Evolutionary conservation across 176 grass and related monocot genomes (phyloP).

Genomic region (Bonia amplexicaulis): DNA sequence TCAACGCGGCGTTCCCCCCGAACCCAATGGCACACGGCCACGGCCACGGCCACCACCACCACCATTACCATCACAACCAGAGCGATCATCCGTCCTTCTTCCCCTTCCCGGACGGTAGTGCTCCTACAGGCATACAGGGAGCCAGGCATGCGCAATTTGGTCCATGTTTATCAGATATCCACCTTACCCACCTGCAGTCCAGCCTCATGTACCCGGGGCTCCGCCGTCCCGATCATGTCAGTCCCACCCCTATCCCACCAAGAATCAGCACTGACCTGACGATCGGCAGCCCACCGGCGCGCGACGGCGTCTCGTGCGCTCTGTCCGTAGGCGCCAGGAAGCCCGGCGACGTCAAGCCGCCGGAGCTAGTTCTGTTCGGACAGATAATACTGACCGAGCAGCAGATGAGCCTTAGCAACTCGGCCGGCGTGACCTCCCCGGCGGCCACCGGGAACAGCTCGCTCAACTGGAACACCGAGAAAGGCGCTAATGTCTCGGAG

Average conservation of each 20-base stretch:
- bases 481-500: constrained; percentile 49
- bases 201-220: constrained; percentile 38
- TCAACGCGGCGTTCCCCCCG: constrained; percentile 28
- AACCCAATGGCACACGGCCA: constrained; percentile 28
- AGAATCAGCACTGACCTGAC: constrained; percentile 47
- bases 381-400: constrained; percentile 71
- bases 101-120: constrained; percentile 41
- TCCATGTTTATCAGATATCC: constrained; percentile 68
- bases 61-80: neutral
- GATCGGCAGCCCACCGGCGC: constrained; percentile 20
- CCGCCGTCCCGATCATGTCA: constrained; percentile 13
- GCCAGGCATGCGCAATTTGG: constrained; percentile 86
- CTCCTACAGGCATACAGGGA: constrained; percentile 98
- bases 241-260: neutral
- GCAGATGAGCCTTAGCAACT: constrained; percentile 44
- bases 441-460: constrained; percentile 13
- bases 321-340: constrained; percentile 28
- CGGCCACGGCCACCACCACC: neutral
- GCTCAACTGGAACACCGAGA: constrained; percentile 50
- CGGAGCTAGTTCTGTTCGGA: constrained; percentile 75
- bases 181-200: constrained; percentile 53
- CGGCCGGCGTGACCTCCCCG: constrained; percentile 5
- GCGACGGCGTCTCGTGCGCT: constrained; percentile 8
- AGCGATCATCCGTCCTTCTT: constrained; percentile 32
- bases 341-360: constrained; percentile 27